A percentile compares a stretch with the other conserved stretches of the same genome.
Evolutionary conservation across 2,329 filamentous ascomycete genomes (phyloP).

Genomic region (Colletotrichum incanum): DNA sequence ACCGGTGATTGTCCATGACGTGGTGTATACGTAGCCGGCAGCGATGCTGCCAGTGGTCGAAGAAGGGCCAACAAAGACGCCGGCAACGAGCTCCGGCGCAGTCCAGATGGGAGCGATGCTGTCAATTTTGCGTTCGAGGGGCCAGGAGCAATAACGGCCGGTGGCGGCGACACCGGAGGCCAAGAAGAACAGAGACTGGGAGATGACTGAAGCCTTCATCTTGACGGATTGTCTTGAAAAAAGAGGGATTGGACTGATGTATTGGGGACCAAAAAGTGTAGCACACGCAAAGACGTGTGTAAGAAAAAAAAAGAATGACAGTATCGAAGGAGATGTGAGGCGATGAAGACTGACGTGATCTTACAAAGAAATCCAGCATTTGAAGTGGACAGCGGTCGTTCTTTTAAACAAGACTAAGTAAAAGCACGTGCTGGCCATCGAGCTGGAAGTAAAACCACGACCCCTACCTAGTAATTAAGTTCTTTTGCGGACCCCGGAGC

Average conservation of each 20-base stretch:
- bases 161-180: background rate
- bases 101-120: background rate
- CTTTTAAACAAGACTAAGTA: background rate
- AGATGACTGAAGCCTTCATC: background rate
- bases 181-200: background rate
- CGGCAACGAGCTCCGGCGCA: background rate
- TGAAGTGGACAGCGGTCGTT: background rate
- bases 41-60: background rate
- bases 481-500: background rate
- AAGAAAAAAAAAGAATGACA: background rate
- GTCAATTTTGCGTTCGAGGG: background rate
- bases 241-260: background rate
- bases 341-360: slow-evolving; percentile 6
- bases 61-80: slow-evolving; percentile 1
- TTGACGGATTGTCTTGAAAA: background rate
- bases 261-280: background rate
- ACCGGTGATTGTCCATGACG: background rate
- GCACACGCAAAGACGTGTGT: background rate
- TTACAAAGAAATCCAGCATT: background rate
- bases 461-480: background rate
- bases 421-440: background rate
- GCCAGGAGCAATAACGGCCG: background rate
- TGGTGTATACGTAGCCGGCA: background rate
- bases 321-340: background rate
- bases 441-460: background rate